These are phyloP conservation scores for Luffa acutangula DNA, from an alignment of 306 rosid species.

Conservation along the genomic window DNA sequence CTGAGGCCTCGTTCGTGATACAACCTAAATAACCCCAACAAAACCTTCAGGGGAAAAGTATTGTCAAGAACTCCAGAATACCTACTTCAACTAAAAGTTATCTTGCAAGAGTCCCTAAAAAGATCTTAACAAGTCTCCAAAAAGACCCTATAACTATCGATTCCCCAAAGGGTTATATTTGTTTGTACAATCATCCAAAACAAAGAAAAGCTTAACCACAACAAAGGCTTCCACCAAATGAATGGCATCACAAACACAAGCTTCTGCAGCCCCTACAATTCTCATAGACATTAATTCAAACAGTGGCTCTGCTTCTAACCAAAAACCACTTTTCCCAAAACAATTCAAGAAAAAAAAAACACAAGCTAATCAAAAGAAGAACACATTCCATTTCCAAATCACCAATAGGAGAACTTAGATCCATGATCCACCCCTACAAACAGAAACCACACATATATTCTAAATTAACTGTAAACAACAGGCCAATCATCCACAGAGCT, in stretches of 20 bases:
- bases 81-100: conserved; percentile 8
- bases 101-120: neutral
- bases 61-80: neutral
- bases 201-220: neutral
- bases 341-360: neutral
- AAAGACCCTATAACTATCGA: neutral
- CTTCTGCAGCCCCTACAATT: neutral
- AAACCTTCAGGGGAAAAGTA: conserved; percentile 31
- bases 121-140: neutral
- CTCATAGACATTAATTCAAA: neutral
- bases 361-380: neutral
- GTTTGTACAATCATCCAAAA: neutral
- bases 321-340: neutral
- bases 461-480: neutral
- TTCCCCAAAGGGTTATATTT: neutral
- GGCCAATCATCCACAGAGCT: neutral
- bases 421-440: neutral
- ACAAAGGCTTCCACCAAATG: neutral
- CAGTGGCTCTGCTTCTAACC: neutral
- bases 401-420: neutral
- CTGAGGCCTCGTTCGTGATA: conserved; percentile 37
- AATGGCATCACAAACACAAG: neutral
- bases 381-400: neutral
- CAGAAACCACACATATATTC: neutral
- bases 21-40: conserved; percentile 55